Conservation (phyloP, 495 filamentous ascomycete genomes). For the Aspergillus leporis region DNA sequence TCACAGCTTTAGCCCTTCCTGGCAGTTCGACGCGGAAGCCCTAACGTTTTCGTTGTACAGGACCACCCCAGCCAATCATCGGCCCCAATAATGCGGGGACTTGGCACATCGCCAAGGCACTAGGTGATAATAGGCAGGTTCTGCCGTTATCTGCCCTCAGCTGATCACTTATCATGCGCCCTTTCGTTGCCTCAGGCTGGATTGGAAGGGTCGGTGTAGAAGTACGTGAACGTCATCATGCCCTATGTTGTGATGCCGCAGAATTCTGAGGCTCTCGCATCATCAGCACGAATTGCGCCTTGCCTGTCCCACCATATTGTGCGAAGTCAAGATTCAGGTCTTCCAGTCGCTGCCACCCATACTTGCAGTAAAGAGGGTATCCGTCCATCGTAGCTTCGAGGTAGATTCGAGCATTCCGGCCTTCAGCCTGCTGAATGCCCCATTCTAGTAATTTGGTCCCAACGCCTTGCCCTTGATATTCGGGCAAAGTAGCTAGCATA, state of each 20-base stretch:
- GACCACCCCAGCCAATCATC: constrained; percentile 6
- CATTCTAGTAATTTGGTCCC: constrained; percentile 49
- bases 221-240: not conserved
- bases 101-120: constrained; percentile 2
- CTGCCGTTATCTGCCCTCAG: constrained; percentile 13
- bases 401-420: constrained; percentile 46
- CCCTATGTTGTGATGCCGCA: not conserved
- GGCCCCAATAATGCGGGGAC: not conserved
- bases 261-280: constrained; percentile 14
- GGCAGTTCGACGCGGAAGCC: constrained; percentile 18
- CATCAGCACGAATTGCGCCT: constrained; percentile 31
- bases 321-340: constrained; percentile 38
- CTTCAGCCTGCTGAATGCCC: constrained; percentile 52
- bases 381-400: constrained; percentile 56
- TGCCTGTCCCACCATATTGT: constrained; percentile 33
- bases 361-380: constrained; percentile 49
- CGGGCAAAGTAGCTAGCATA: constrained; percentile 35
- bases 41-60: not conserved
- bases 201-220: not conserved
- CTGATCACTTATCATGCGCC: not conserved
- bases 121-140: constrained; percentile 21
- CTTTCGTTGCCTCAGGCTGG: not conserved
- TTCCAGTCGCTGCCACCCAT: constrained; percentile 48
- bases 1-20: constrained; percentile 5
- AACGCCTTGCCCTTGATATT: constrained; percentile 51